A percentile compares a stretch with the other conserved stretches of the same genome.
phyloP scores from a whole-genome alignment of 1,284 basidiomycete genomes.

The Ustilago shanxiensis region DNA sequence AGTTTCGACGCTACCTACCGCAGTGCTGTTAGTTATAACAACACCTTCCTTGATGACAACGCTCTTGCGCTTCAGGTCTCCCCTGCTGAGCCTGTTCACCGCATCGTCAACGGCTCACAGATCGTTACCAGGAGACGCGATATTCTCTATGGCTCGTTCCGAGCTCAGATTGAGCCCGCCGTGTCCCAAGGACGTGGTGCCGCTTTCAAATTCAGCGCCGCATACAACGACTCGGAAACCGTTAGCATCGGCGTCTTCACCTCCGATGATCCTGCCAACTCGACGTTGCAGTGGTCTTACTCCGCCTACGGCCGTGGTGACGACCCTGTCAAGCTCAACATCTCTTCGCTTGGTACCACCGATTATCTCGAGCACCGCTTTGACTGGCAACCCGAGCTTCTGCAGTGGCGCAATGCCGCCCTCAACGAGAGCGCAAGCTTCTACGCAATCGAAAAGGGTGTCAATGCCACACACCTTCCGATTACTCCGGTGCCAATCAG shows the following conservation, averaged over 20 bases:
- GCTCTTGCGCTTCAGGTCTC: constrained; percentile 54
- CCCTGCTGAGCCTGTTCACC: constrained; percentile 37
- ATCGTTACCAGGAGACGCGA: constrained; percentile 59
- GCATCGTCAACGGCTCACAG: constrained; percentile 59
- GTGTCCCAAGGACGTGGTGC: constrained; percentile 39
- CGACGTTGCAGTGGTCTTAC: constrained; percentile 55
- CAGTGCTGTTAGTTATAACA: constrained; percentile 56
- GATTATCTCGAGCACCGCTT: constrained; percentile 59
- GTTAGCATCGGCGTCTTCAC: constrained; percentile 48
- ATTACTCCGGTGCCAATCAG: constrained; percentile 49
- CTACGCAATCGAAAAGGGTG: constrained; percentile 33
- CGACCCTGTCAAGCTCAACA: constrained; percentile 47
- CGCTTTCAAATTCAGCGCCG: constrained; percentile 52
- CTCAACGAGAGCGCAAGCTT: constrained; percentile 46
- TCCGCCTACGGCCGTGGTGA: constrained; percentile 47
- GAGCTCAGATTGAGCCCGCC: constrained; percentile 53
- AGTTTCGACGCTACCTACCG: constrained; percentile 57
- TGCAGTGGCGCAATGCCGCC: constrained; percentile 56
- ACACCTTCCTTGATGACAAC: constrained; percentile 49
- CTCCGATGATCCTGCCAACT: constrained; percentile 43
- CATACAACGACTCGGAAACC: constrained; percentile 57
- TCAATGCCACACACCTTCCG: constrained; percentile 52
- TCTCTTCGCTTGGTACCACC: constrained; percentile 41
- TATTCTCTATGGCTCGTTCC: constrained; percentile 64
- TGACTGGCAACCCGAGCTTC: constrained; percentile 56